Evolutionary conservation across 75 land plant species (phyloP).

Genomic region (Isoetes taiwanensis): DNA sequence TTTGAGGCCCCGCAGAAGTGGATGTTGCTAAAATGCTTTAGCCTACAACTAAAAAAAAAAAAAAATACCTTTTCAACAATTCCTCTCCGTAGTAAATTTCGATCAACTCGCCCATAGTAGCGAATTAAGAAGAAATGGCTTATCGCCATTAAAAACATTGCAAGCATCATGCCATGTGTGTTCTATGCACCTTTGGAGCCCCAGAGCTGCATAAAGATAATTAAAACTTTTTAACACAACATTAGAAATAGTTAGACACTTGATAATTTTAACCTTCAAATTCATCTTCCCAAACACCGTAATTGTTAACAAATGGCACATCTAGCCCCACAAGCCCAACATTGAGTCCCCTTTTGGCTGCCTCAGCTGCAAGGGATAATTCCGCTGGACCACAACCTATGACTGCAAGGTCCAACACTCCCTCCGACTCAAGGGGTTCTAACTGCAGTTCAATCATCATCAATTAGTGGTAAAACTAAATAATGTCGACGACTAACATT

Average conservation of each 20-base stretch:
- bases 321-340: conserved; percentile 98
- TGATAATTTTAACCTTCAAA: conserved; percentile 43
- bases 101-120: conserved; percentile 87
- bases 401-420: conserved; percentile 75
- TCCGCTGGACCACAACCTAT: conserved; percentile 99
- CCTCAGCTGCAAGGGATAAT: conserved; percentile 84
- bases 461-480: too few species aligned
- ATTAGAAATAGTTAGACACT: background rate
- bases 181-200: conserved; percentile 79
- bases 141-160: conserved; percentile 55
- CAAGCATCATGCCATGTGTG: conserved; percentile 87
- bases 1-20: background rate
- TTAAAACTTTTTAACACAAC: background rate
- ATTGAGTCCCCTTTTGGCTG: conserved; percentile 69
- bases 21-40: too few species aligned
- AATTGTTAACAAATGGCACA: conserved; percentile 94
- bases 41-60: background rate
- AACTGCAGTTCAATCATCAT: too few species aligned
- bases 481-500: too few species aligned
- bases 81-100: conserved; percentile 69
- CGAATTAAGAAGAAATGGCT: conserved; percentile 80
- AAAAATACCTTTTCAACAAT: conserved; percentile 50
- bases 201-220: conserved; percentile 51
- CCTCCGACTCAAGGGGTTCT: conserved; percentile 35
- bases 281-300: conserved; percentile 98